These are phyloP conservation scores for Aspergillus indologenus DNA, from an alignment of 495 filamentous ascomycete genomes.

Conservation along the genomic window DNA sequence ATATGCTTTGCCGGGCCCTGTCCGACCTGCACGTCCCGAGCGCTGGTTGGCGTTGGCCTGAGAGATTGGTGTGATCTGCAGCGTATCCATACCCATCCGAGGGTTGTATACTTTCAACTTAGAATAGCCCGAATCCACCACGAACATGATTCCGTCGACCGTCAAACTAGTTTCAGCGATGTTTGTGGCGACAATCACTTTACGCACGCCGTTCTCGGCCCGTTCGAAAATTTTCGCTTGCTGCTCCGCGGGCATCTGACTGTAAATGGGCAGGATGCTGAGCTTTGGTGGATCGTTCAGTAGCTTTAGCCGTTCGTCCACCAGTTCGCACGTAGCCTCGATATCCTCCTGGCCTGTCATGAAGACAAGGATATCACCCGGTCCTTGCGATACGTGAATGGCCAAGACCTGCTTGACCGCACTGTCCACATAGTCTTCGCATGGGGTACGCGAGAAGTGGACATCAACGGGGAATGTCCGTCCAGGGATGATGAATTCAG, in stretches of 20 bases:
- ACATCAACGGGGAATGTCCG: constrained; percentile 97
- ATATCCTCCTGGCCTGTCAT: constrained; percentile 99
- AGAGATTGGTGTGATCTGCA: constrained; percentile 97
- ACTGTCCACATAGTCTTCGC: constrained; percentile 96
- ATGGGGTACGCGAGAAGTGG: constrained; percentile 91
- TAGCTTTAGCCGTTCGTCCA: constrained; percentile 83
- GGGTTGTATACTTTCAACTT: constrained; percentile 99
- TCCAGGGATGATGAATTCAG: constrained; percentile 95
- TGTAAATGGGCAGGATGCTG: constrained; percentile 96
- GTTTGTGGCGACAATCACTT: constrained; percentile 98
- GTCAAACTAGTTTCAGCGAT: constrained; percentile 98
- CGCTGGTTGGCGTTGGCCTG: constrained; percentile 94
- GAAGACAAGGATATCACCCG: constrained; percentile 94
- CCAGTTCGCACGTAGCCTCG: constrained; percentile 89
- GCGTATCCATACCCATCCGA: constrained; percentile 97
- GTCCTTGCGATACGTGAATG: constrained; percentile 91
- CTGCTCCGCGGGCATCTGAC: constrained; percentile 97
- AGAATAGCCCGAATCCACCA: constrained; percentile 92
- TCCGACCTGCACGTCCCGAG: constrained; percentile 90
- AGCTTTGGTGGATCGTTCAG: constrained; percentile 94
- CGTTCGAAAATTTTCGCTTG: constrained; percentile 97
- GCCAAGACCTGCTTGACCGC: constrained; percentile 95
- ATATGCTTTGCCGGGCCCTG: constrained; percentile 93
- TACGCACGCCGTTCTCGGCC: constrained; percentile 84
- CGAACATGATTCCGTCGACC: constrained; percentile 99